These are phyloP conservation scores for Nadsonia fulvescens DNA, from an alignment of 805 yeast genomes.

Conservation along the genomic window DNA sequence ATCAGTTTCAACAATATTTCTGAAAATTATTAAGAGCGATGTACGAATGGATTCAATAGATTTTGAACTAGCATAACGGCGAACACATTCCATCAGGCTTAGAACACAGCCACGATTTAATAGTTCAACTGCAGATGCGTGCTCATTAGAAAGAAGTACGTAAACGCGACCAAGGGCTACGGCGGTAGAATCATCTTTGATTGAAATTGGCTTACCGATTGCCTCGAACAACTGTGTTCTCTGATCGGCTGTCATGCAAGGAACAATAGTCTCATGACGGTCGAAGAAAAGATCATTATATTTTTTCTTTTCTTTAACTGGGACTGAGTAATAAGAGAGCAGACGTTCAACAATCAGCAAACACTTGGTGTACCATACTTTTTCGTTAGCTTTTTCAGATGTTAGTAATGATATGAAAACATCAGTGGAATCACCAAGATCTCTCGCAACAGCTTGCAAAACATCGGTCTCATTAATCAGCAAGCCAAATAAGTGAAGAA, in stretches of 20 bases:
- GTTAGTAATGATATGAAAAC: constrained; percentile 9
- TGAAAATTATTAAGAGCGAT: constrained; percentile 33
- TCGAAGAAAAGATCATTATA: constrained; percentile 10
- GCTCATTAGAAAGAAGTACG: constrained; percentile 33
- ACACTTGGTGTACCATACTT: constrained; percentile 41
- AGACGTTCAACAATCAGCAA: constrained; percentile 37
- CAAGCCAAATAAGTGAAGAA: constrained; percentile 13
- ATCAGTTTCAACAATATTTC: constrained; percentile 54
- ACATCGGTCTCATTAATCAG: constrained; percentile 10
- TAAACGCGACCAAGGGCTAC: constrained; percentile 36
- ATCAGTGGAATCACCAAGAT: constrained; percentile 8
- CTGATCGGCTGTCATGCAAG: constrained; percentile 11
- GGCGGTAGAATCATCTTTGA: constrained; percentile 30
- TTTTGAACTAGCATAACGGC: constrained; percentile 20
- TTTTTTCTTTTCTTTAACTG: constrained; percentile 23
- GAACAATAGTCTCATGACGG: constrained; percentile 4
- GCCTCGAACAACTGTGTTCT: constrained; percentile 24
- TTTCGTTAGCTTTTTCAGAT: constrained; percentile 4
- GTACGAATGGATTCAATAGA: constrained; percentile 27
- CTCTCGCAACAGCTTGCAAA: constrained; percentile 7
- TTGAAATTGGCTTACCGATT: constrained; percentile 24
- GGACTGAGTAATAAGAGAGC: constrained; percentile 33
- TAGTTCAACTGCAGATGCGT: constrained; percentile 23
- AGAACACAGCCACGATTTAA: constrained; percentile 29
- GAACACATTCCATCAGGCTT: constrained; percentile 28